Evolutionary conservation across 73 alveolate genomes (phyloP).

Genomic region (Paramecium bursaria): DNA sequence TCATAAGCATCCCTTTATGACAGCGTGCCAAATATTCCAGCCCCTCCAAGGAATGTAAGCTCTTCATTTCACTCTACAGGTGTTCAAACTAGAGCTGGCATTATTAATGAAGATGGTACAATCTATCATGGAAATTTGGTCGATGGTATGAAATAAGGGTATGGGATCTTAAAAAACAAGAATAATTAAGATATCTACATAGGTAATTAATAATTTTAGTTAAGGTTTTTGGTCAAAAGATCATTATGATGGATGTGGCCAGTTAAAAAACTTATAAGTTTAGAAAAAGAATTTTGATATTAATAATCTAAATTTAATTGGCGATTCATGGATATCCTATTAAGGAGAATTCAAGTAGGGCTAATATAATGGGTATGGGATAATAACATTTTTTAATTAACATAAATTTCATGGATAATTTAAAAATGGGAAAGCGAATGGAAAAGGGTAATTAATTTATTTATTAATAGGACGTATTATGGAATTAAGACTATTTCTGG

Average conservation of each 20-base stretch:
- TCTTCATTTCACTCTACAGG: conserved; percentile 25
- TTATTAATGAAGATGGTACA: conserved; percentile 12
- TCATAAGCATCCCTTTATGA: background rate
- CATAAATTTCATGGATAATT: conserved; percentile 38
- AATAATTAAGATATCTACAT: conserved; percentile 18
- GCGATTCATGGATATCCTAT: conserved; percentile 27
- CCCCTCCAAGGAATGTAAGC: conserved; percentile 4
- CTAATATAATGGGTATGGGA: conserved; percentile 44
- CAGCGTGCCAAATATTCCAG: background rate
- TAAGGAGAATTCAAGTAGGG: conserved; percentile 57
- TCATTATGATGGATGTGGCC: conserved; percentile 37
- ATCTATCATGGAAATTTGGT: conserved; percentile 16
- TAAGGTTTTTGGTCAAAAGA: conserved; percentile 50
- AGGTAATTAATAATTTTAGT: background rate
- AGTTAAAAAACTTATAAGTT: conserved; percentile 1
- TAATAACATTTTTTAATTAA: conserved; percentile 18
- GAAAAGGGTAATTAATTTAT: conserved; percentile 39
- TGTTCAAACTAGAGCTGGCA: background rate
- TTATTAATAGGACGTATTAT: conserved; percentile 32
- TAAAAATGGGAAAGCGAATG: conserved; percentile 20
- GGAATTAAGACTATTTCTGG: background rate
- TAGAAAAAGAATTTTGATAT: background rate
- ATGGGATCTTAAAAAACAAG: conserved; percentile 19
- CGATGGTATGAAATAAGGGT: conserved; percentile 39
- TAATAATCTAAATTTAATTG: background rate